Evolutionary conservation across 305 asterid genomes (phyloP), one percentile per base, ranked within the genome.

Genomic region (Fraxinus sp.): DNA sequence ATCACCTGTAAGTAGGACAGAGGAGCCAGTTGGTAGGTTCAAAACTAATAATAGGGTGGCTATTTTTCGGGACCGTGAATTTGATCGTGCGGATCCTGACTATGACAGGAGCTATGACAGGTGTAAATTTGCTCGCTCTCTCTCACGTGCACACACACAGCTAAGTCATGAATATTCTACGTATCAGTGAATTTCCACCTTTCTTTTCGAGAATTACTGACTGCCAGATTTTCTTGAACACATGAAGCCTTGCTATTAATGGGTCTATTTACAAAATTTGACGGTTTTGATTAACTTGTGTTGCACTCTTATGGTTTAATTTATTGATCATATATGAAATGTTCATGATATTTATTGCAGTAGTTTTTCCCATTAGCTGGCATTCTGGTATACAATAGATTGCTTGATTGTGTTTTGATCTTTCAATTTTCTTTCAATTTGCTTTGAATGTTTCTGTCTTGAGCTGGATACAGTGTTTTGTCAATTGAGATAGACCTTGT

Each of bases 1-100:
- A 85, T 84, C 92, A 87, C 86, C 91, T 90, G 91, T 96, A 89
- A 84, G 87, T 91, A 91, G 93, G 91, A 80, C 88, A 79, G 99
- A 97, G 89, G 98, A 93, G 85, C 92, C 97, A 20, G 86, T 89
- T 77, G 94, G 91, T 77, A 90, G 97, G 87, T 84, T 92, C 43
- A 93, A 85, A 86, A 80, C 88, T 81, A 88, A 87, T 84, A 93
- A 84, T 88, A 91, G 91, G 88, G 99, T 97, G 87, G 99, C 99
- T 52, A 93, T 97, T 81, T 90, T 97, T 83, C 92, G 98, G 82
- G 99, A 97, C 84, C 98, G 97, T 83, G 99, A 97, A 77, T 78
- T 90, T 84, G 99, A 97, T 74, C 92, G 98, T 75, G 93, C 92
- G 86, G 99, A 97, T 88, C 99, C 99, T 37, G 99, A 97, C 86